Evolutionary conservation across 257 asterid genomes (phyloP).

Genomic region (Asclepias syriaca): DNA sequence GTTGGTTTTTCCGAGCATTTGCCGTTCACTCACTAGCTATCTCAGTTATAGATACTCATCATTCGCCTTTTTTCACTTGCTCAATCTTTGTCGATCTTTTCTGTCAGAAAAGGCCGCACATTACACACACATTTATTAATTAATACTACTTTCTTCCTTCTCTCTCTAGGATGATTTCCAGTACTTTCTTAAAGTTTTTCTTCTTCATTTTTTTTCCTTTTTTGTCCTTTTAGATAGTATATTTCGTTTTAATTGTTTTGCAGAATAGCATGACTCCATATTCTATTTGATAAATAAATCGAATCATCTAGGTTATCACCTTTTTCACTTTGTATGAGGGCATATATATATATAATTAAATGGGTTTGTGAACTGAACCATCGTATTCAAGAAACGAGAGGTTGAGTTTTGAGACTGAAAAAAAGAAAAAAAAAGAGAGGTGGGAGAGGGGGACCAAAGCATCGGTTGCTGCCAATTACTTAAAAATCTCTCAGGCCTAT

Average conservation of each 20-base stretch:
- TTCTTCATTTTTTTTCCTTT: not conserved
- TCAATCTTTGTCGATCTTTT: slow-evolving; percentile 16
- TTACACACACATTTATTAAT: not conserved
- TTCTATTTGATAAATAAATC: no score
- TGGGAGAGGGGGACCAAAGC: slow-evolving; percentile 19
- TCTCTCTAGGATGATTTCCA: no score
- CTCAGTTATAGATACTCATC: slow-evolving; percentile 10
- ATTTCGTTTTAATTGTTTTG: no score
- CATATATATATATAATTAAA: not conserved
- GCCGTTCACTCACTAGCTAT: not conserved
- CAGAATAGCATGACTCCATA: no score
- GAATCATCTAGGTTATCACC: no score
- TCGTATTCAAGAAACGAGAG: slow-evolving; percentile 18
- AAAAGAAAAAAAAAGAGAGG: not conserved
- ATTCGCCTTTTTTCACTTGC: slow-evolving; percentile 11
- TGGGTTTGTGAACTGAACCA: slow-evolving; percentile 11
- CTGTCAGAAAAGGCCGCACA: slow-evolving; percentile 10
- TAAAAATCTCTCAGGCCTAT: slow-evolving; percentile 16
- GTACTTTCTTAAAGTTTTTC: not conserved
- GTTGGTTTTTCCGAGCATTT: not conserved
- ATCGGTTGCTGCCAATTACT: slow-evolving; percentile 17
- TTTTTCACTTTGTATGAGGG: no score
- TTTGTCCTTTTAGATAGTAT: no score
- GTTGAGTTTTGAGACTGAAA: not conserved
- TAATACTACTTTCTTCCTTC: not conserved